Percentiles rank a stretch among this genome's conserved stretches.
Evolutionary conservation across 2,329 filamentous ascomycete species (phyloP).

Genomic region (Ceratocystis albifundus): DNA sequence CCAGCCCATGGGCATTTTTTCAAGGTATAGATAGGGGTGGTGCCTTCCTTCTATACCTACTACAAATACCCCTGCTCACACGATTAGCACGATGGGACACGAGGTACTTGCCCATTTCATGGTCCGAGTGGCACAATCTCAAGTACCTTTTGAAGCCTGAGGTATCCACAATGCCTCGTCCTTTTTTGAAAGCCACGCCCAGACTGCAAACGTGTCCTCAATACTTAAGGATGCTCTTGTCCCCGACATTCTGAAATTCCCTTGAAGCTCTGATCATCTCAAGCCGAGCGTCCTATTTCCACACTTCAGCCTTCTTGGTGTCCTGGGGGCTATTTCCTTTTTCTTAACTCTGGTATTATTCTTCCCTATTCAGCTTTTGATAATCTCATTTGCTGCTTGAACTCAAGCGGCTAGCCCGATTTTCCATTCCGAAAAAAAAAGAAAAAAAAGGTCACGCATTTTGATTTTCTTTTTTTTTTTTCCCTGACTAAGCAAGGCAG

Average conservation of each 20-base stretch:
- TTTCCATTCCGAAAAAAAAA: slow-evolving; percentile 8
- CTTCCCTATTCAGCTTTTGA: not conserved
- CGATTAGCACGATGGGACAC: not conserved
- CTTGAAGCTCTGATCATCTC: slow-evolving; percentile 15
- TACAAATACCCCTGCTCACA: slow-evolving; percentile 14
- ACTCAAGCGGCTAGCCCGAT: not conserved
- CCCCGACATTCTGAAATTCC: slow-evolving; percentile 10
- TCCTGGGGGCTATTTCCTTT: not conserved
- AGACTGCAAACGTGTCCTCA: slow-evolving; percentile 24
- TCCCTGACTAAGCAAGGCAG: slow-evolving; percentile 19
- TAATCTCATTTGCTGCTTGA: not conserved
- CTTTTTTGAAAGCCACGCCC: slow-evolving; percentile 9
- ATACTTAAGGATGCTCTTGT: slow-evolving; percentile 23
- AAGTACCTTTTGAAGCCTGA: slow-evolving; percentile 22
- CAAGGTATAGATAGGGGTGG: slow-evolving; percentile 21
- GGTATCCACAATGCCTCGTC: slow-evolving; percentile 7
- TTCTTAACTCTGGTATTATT: not conserved
- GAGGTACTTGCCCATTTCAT: slow-evolving; percentile 17
- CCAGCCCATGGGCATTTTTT: not conserved
- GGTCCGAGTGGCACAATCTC: not conserved
- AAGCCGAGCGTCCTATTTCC: slow-evolving; percentile 22
- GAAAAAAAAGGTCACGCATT: too few species aligned
- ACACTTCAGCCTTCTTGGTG: slow-evolving; percentile 5
- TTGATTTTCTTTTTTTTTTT: too few species aligned
- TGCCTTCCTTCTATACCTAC: not conserved